Evolutionary conservation across 2,329 filamentous ascomycete species (phyloP).

Genomic region (Epichloe baconii): DNA sequence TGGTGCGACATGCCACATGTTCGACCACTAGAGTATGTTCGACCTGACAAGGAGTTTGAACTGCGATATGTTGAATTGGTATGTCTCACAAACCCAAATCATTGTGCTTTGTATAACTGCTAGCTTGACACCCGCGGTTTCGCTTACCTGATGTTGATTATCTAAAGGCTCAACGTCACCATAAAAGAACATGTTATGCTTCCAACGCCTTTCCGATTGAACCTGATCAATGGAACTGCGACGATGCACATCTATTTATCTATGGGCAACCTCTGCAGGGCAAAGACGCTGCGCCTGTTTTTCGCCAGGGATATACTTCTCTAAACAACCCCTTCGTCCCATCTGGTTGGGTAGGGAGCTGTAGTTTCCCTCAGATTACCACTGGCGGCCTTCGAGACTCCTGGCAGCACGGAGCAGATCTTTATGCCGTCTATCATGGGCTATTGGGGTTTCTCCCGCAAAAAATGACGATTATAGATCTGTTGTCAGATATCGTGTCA

Average conservation of each 20-base stretch:
- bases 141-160: no score
- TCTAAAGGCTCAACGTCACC: conserved; percentile 60
- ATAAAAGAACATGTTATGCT: conserved; percentile 73
- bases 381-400: conserved; percentile 58
- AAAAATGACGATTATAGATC: conserved; percentile 27
- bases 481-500: conserved; percentile 54
- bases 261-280: conserved; percentile 46
- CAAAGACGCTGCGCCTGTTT: conserved; percentile 39
- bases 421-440: conserved; percentile 63
- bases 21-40: conserved; percentile 50
- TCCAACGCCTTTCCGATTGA: conserved; percentile 66
- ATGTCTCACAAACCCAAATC: conserved; percentile 13
- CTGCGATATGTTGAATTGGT: conserved; percentile 66
- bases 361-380: conserved; percentile 74
- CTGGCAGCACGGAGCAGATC: conserved; percentile 61
- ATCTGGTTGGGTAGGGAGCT: conserved; percentile 57
- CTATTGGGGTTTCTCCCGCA: conserved; percentile 50
- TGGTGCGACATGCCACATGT: conserved; percentile 86
- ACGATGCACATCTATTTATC: conserved; percentile 56
- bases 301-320: conserved; percentile 52
- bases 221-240: conserved; percentile 59
- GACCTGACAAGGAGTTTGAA: conserved; percentile 40
- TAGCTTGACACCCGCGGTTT: no score
- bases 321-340: conserved; percentile 53
- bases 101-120: no score